Evolutionary conservation across 2,329 filamentous ascomycete genomes (phyloP), one percentile per base, ranked within the genome.

Genomic region (Apiospora kogelbergensis): DNA sequence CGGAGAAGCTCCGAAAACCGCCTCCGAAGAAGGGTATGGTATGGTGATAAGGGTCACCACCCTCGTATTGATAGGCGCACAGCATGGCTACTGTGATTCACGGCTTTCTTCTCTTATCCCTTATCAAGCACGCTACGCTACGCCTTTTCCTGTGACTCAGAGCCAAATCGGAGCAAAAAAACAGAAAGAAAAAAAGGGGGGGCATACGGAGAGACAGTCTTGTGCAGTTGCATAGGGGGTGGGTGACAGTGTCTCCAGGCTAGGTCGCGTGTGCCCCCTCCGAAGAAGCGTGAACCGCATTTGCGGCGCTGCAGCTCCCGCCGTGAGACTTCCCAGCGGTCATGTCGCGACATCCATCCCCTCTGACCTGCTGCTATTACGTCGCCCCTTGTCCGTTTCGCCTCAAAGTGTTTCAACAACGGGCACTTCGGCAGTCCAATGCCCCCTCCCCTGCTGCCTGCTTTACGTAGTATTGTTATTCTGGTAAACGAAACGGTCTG

Each of bases 181-280:
- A 48, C 13, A 53, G n/a, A 26, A 33, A 33, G 33, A 57, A 20
- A 33, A 60, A 45, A 45, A n/a, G 17, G 17, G 7, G 42, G 53
- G 53, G 53, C 53, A n/a, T 20, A 37, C 26, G 30, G 53, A 60
- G 53, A 60, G 53, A 60, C 53, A 37, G 53, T 37, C 53, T 60
- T 60, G 53, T 60, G 53, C 53, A n/a, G 53, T 3, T 60, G 53
- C 53, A 30, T 60, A 30, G n/a, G n/a, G 53, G 33, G 53, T 60
- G 53, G 53, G 53, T 60, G 53, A 60, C 53, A n/a, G 26, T 60
- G 53, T 60, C 53, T 60, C 53, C 37, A 37, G 53, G 26, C 30
- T 11, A 37, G 20, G 53, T 60, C 53, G 26, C 30, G 53, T 60
- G 53, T 13, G 53, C 53, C 30, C 53, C 37, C 48, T 1, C 22